Conservation (phyloP, 148 eudicot species). For the Chenopodium suecicum region DNA sequence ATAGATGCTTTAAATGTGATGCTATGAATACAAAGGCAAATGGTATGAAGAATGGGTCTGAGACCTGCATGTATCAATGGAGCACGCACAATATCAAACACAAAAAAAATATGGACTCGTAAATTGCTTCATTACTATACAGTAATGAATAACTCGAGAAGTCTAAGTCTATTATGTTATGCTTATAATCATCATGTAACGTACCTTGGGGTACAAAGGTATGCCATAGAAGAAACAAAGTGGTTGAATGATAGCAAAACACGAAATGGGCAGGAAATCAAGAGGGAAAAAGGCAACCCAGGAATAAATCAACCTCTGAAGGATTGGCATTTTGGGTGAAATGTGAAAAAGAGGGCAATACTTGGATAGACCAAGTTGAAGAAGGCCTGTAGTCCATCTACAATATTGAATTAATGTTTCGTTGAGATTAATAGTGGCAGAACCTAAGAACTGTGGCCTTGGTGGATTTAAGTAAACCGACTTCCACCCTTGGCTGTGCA, state of each 20-base stretch:
- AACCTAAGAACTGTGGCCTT: slow-evolving; percentile 57
- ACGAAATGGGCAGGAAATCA: slow-evolving; percentile 30
- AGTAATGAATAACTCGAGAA: no score
- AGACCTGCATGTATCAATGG: slow-evolving; percentile 37
- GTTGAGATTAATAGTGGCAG: slow-evolving; percentile 46
- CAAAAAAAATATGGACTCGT: no score
- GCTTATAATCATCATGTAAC: background rate
- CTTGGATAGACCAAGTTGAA: slow-evolving; percentile 45
- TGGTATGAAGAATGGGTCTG: slow-evolving; percentile 39
- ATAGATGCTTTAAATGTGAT: slow-evolving; percentile 34
- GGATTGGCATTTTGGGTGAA: slow-evolving; percentile 34
- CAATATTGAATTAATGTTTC: slow-evolving; percentile 47
- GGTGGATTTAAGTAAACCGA: slow-evolving; percentile 58
- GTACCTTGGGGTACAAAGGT: slow-evolving; percentile 60
- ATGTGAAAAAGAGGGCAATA: slow-evolving; percentile 47
- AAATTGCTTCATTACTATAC: no score
- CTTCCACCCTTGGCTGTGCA: slow-evolving; percentile 60
- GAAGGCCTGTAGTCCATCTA: slow-evolving; percentile 57
- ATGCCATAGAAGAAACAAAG: slow-evolving; percentile 58
- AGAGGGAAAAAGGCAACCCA: slow-evolving; percentile 30
- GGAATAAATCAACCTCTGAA: slow-evolving; percentile 40
- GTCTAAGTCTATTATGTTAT: no score
- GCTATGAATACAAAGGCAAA: slow-evolving; percentile 42
- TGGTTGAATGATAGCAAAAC: slow-evolving; percentile 52
- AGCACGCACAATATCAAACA: background rate